Conservation (phyloP, 345 rosid species). For the Adansonia digitata region DNA sequence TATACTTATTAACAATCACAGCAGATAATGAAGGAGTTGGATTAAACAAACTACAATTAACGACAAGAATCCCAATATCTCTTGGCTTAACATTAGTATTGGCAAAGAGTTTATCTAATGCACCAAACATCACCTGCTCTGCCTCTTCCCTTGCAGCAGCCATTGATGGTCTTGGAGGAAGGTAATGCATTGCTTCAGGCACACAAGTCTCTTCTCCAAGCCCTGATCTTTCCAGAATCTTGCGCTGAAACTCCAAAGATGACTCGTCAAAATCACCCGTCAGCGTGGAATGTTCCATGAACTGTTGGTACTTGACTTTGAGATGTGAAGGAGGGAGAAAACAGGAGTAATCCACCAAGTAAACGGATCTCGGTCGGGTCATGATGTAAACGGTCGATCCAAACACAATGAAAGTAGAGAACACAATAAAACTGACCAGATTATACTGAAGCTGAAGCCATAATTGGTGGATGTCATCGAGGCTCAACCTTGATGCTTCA, state of each 20-base stretch:
- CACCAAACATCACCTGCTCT: constrained; percentile 92
- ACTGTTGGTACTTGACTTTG: constrained; percentile 45
- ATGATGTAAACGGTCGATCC: constrained; percentile 77
- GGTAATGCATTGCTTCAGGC: constrained; percentile 68
- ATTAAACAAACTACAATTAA: constrained; percentile 88
- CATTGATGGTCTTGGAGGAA: constrained; percentile 86
- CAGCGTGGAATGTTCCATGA: constrained; percentile 73
- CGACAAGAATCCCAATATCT: constrained; percentile 80
- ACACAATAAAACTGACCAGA: constrained; percentile 60
- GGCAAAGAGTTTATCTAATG: constrained; percentile 61
- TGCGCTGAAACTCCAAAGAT: constrained; percentile 76
- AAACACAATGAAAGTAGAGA: constrained; percentile 57
- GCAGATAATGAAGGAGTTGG: constrained; percentile 93
- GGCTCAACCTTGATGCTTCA: constrained; percentile 56
- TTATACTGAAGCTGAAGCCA: constrained; percentile 88
- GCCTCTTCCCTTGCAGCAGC: constrained; percentile 81
- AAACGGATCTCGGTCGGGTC: constrained; percentile 86
- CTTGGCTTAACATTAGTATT: constrained; percentile 65
- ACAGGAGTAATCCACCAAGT: constrained; percentile 68
- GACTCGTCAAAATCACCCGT: constrained; percentile 83
- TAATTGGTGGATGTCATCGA: constrained; percentile 57
- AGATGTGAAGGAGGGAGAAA: constrained; percentile 62
- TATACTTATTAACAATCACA: constrained; percentile 84
- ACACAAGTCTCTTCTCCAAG: constrained; percentile 87
- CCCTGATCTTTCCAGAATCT: constrained; percentile 78